These are phyloP conservation scores for Coffea eugenioides DNA, from an alignment of 257 asterid genomes.

Conservation along the genomic window DNA sequence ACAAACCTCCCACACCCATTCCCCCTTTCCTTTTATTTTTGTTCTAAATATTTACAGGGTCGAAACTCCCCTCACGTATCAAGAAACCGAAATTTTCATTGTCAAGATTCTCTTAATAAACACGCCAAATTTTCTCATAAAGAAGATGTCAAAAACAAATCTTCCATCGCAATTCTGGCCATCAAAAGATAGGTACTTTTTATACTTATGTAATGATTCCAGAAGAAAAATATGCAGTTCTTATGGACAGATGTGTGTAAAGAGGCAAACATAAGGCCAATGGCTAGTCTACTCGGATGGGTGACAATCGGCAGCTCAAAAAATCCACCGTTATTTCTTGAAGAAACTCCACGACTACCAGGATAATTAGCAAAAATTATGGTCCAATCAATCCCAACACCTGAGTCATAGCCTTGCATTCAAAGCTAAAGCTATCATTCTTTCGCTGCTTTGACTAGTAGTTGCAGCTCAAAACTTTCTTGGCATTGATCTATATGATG, in stretches of 20 bases:
- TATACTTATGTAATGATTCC: neutral
- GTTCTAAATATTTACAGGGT: neutral
- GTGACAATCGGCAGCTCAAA: neutral
- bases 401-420: neutral
- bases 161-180: neutral
- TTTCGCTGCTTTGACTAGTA: conserved; percentile 2
- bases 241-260: neutral
- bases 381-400: neutral
- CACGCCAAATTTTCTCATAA: neutral
- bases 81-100: neutral
- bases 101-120: too few relatives aligned
- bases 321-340: neutral
- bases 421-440: neutral
- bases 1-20: too few relatives aligned
- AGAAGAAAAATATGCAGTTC: neutral
- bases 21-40: too few relatives aligned
- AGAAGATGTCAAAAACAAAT: too few relatives aligned
- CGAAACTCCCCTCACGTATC: neutral
- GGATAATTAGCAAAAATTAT: neutral
- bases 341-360: neutral
- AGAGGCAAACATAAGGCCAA: neutral
- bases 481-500: neutral
- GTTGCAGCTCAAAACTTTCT: conserved; percentile 6
- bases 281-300: neutral
- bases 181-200: neutral